phyloP scores from a whole-genome alignment of 495 filamentous ascomycete genomes.

The Podospora anserina region DNA sequence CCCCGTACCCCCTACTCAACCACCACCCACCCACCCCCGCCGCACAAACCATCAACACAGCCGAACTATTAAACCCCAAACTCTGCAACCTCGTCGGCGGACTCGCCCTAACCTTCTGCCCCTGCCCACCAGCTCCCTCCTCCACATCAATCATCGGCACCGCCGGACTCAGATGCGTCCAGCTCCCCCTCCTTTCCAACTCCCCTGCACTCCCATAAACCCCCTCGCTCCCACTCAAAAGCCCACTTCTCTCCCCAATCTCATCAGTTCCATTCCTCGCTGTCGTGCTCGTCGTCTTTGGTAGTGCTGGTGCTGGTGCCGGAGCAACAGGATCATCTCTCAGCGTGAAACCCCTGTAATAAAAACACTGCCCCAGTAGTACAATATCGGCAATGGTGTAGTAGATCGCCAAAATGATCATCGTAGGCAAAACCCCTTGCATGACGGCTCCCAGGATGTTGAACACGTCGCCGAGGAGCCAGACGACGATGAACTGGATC shows the following conservation, averaged over 20 bases:
- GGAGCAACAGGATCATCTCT: slow-evolving; percentile 45
- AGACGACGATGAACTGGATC: slow-evolving; percentile 82
- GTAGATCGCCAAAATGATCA: slow-evolving; percentile 92
- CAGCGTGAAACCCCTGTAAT: slow-evolving; percentile 81
- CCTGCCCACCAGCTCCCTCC: slow-evolving; percentile 26
- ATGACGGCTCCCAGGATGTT: slow-evolving; percentile 89
- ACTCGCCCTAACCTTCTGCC: slow-evolving; percentile 20
- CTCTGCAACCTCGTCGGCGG: slow-evolving; percentile 53
- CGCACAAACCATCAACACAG: slow-evolving; percentile 72
- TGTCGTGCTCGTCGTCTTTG: not conserved
- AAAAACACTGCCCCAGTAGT: slow-evolving; percentile 83
- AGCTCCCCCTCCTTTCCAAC: slow-evolving; percentile 48
- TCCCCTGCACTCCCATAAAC: slow-evolving; percentile 13
- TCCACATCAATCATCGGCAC: slow-evolving; percentile 59
- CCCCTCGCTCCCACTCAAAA: slow-evolving; percentile 27
- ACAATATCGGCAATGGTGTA: slow-evolving; percentile 94
- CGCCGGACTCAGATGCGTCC: slow-evolving; percentile 69
- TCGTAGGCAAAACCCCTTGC: slow-evolving; percentile 93
- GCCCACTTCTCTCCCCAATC: slow-evolving; percentile 41
- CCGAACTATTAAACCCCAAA: slow-evolving; percentile 65
- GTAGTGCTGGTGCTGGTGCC: slow-evolving; percentile 23
- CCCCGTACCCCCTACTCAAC: slow-evolving; percentile 50
- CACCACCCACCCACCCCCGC: slow-evolving; percentile 87
- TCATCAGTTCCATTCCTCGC: not conserved
- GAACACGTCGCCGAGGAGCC: slow-evolving; percentile 92